phyloP scores from a whole-genome alignment of 2,329 filamentous ascomycete genomes.

The Kalmusia sp. region DNA sequence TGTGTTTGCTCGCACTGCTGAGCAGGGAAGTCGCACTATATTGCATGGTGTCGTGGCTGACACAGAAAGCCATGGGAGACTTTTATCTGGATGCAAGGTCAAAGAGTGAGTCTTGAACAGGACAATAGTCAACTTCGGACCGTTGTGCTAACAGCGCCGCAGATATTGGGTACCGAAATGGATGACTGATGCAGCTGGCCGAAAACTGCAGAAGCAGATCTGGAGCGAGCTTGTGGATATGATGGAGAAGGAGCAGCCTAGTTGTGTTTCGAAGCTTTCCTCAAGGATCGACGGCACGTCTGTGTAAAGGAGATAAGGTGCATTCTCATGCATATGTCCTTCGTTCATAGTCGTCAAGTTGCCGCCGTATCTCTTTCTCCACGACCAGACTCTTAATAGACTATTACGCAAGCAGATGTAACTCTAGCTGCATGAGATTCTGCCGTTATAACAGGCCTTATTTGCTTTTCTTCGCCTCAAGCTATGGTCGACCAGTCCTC shows the following conservation, averaged over 20 bases:
- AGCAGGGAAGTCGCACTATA: conserved; percentile 49
- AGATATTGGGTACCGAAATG: conserved; percentile 14
- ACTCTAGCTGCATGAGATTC: no score
- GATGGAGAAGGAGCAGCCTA: conserved; percentile 9
- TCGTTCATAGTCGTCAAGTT: background rate
- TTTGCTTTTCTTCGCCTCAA: no score
- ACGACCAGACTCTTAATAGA: no score
- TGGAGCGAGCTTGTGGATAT: conserved; percentile 15
- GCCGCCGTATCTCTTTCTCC: no score
- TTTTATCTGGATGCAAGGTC: conserved; percentile 42
- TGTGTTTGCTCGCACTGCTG: conserved; percentile 42
- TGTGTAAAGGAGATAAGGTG: background rate
- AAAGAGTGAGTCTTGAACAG: conserved; percentile 12
- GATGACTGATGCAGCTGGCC: conserved; percentile 14
- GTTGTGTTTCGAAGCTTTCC: conserved; percentile 2
- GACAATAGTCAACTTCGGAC: background rate
- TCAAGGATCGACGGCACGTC: background rate
- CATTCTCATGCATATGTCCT: background rate
- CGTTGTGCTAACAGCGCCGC: background rate
- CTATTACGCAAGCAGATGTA: no score
- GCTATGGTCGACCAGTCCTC: no score
- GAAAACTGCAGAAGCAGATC: conserved; percentile 13
- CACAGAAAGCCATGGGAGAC: conserved; percentile 46
- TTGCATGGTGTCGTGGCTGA: conserved; percentile 43
- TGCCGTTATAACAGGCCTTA: no score